phyloP scores from a whole-genome alignment of 108 stramenopile species.

The Skeletonema grethae region DNA sequence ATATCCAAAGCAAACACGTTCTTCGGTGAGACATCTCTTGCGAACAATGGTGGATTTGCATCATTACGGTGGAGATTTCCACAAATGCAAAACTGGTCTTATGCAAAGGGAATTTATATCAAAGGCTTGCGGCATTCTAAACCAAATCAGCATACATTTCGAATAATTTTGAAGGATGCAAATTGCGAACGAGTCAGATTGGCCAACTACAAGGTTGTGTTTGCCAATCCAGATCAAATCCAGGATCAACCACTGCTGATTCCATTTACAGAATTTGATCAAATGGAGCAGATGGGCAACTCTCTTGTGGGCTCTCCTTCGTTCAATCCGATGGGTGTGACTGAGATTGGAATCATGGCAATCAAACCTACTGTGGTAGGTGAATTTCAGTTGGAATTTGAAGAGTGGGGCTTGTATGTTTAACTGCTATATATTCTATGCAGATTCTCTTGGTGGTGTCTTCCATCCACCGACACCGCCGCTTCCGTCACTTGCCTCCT shows the following conservation, averaged over 20 bases:
- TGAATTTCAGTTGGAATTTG: conserved; percentile 47
- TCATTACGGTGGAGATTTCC: conserved; percentile 58
- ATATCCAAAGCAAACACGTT: conserved; percentile 37
- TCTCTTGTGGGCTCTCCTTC: conserved; percentile 33
- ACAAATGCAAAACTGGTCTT: conserved; percentile 44
- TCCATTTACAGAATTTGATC: conserved; percentile 48
- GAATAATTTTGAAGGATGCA: conserved; percentile 52
- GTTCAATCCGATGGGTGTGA: conserved; percentile 50
- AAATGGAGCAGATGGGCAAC: conserved; percentile 62
- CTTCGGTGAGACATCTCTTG: conserved; percentile 47
- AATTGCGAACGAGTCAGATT: conserved; percentile 48
- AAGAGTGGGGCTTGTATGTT: conserved; percentile 61
- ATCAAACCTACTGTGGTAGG: conserved; percentile 66
- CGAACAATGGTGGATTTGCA: conserved; percentile 63
- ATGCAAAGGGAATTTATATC: conserved; percentile 57
- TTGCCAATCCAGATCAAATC: conserved; percentile 50
- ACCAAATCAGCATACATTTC: conserved; percentile 51
- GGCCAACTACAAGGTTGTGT: conserved; percentile 57
- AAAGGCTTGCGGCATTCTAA: conserved; percentile 42
- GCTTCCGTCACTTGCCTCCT: conserved; percentile 45
- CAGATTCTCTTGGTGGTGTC: conserved; percentile 25
- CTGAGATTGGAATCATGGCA: conserved; percentile 62
- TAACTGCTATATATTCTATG: neutral
- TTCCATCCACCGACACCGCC: conserved; percentile 76
- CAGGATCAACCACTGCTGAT: conserved; percentile 31